A percentile compares a stretch with the other conserved stretches of the same genome.
Conservation (phyloP, 2,329 filamentous ascomycete genomes). For the Cercospora nicotianae region DNA sequence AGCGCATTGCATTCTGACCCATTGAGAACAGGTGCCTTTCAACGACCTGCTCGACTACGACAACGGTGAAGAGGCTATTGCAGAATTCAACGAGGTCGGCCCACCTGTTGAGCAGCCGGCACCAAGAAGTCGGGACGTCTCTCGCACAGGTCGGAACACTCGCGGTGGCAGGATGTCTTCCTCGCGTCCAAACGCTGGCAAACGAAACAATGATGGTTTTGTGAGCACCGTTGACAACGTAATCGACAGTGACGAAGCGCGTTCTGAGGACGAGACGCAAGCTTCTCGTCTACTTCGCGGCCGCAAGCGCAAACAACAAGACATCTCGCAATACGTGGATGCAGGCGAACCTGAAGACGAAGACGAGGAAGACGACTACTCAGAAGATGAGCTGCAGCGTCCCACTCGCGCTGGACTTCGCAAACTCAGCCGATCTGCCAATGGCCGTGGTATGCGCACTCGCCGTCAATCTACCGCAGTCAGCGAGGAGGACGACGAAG, state of each 20-base stretch:
- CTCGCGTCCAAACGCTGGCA: conserved; percentile 25
- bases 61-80: conserved; percentile 51
- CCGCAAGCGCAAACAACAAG: conserved; percentile 30
- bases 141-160: conserved; percentile 14
- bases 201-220: conserved; percentile 24
- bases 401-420: conserved; percentile 22
- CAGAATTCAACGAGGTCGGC: conserved; percentile 40
- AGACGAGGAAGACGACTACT: conserved; percentile 27
- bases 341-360: conserved; percentile 27
- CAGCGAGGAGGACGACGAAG: conserved; percentile 29
- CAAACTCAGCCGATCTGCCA: conserved; percentile 15
- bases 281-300: conserved; percentile 19
- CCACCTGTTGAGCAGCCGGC: conserved; percentile 17
- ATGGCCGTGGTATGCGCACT: conserved; percentile 22
- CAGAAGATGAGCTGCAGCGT: conserved; percentile 25
- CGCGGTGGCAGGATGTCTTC: conserved; percentile 30
- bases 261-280: conserved; percentile 26
- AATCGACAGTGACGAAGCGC: conserved; percentile 29
- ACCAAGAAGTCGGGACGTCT: not conserved
- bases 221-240: conserved; percentile 35
- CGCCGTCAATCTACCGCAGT: conserved; percentile 12
- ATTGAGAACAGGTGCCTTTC: conserved; percentile 45
- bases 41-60: conserved; percentile 47
- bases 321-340: conserved; percentile 28
- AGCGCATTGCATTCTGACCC: not conserved